Conservation (phyloP, 2,329 filamentous ascomycete genomes). For the Botrytis porri region DNA sequence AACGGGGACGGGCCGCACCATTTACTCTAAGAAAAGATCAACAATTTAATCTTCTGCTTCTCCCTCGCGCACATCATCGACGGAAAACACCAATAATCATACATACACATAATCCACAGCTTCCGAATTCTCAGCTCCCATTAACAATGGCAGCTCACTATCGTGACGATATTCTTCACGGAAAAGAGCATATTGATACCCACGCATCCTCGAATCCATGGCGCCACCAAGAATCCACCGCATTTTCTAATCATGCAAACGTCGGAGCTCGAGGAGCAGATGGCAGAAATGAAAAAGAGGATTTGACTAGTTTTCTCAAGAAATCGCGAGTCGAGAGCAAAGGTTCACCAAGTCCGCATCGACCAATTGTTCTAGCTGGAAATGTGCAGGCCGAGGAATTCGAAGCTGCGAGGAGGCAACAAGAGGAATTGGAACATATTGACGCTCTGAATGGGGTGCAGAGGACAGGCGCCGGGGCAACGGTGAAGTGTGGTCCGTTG, state of each 20-base stretch:
- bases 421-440: constrained; percentile 10
- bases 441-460: constrained; percentile 19
- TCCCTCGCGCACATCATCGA: neutral
- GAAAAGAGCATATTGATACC: constrained; percentile 44
- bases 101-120: neutral
- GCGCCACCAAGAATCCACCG: constrained; percentile 62
- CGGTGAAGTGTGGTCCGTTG: constrained; percentile 69
- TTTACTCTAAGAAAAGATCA: neutral
- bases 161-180: constrained; percentile 31
- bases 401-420: constrained; percentile 12
- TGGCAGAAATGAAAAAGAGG: constrained; percentile 45
- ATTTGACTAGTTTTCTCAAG: constrained; percentile 57
- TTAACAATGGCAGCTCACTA: constrained; percentile 29
- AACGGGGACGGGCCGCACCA: neutral
- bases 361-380: constrained; percentile 46
- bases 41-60: neutral
- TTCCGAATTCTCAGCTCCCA: neutral
- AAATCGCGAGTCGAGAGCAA: constrained; percentile 45
- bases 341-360: constrained; percentile 35
- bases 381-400: constrained; percentile 25
- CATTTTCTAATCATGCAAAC: constrained; percentile 43
- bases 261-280: constrained; percentile 43
- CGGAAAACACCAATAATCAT: neutral
- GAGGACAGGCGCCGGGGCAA: constrained; percentile 41
- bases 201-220: constrained; percentile 56